These are phyloP conservation scores for Gastrodia elata DNA, from an alignment of 106 monocot genomes.

Conservation along the genomic window DNA sequence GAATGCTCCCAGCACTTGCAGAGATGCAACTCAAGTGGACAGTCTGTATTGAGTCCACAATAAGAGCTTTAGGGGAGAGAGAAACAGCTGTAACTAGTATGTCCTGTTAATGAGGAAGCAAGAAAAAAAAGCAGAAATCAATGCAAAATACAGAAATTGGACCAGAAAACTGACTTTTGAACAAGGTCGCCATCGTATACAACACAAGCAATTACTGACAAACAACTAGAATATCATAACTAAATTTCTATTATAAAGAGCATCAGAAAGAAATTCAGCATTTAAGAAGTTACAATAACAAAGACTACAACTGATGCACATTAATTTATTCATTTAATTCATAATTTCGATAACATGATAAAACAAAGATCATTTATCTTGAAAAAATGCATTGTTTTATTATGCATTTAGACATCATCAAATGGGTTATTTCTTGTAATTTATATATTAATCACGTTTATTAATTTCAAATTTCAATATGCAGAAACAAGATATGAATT, in stretches of 20 bases:
- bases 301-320: background rate
- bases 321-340: too few relatives aligned
- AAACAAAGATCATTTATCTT: too few relatives aligned
- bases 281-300: background rate
- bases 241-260: background rate
- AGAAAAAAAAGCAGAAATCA: slow-evolving; percentile 2
- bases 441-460: too few relatives aligned
- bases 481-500: too few relatives aligned
- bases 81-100: slow-evolving; percentile 68
- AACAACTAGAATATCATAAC: background rate
- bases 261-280: background rate
- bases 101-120: slow-evolving; percentile 51
- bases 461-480: too few relatives aligned
- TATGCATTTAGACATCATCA: too few relatives aligned
- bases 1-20: slow-evolving; percentile 87
- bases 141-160: background rate
- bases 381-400: too few relatives aligned
- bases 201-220: background rate
- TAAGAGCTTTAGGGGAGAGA: slow-evolving; percentile 60
- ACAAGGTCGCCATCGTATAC: background rate
- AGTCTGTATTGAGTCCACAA: slow-evolving; percentile 97
- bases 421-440: too few relatives aligned
- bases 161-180: background rate
- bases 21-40: slow-evolving; percentile 67
- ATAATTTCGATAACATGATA: too few relatives aligned